These are phyloP conservation scores for Pichia phayaonensis DNA, from an alignment of 805 yeast species.

Conservation along the genomic window DNA sequence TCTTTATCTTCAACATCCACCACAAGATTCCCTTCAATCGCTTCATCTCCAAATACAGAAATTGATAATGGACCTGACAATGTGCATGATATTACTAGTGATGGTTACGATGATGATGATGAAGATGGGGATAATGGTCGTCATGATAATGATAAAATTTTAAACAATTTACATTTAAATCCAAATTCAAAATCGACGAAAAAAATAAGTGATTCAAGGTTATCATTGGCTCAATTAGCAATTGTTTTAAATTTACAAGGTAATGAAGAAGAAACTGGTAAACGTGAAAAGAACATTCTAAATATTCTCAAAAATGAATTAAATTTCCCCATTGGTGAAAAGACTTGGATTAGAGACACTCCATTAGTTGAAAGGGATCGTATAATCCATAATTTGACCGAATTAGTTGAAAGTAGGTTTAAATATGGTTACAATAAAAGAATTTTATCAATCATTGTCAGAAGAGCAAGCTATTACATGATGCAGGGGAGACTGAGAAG, in stretches of 20 bases:
- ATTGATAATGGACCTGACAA: not conserved
- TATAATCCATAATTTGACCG: constrained; percentile 42
- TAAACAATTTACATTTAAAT: not conserved
- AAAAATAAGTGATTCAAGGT: constrained; percentile 40
- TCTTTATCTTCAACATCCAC: not conserved
- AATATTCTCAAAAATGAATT: constrained; percentile 47
- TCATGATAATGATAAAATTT: not conserved
- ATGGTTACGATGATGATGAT: not conserved
- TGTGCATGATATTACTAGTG: not conserved
- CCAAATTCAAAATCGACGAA: constrained; percentile 7
- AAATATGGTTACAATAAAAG: constrained; percentile 45
- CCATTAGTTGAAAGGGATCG: constrained; percentile 41
- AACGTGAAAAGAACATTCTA: constrained; percentile 46
- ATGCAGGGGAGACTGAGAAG: constrained; percentile 74
- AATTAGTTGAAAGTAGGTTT: constrained; percentile 39
- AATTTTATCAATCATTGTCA: constrained; percentile 61
- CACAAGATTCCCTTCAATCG: not conserved
- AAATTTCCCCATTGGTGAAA: constrained; percentile 66
- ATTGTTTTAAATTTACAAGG: constrained; percentile 41
- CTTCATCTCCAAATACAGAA: not conserved
- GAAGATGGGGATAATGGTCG: not conserved
- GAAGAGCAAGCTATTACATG: constrained; percentile 72
- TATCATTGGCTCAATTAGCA: constrained; percentile 50
- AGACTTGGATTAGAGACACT: constrained; percentile 83
- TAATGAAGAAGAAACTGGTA: constrained; percentile 46